These are phyloP conservation scores for Malassezia japonica DNA, from an alignment of 1,284 basidiomycete species.

Conservation along the genomic window DNA sequence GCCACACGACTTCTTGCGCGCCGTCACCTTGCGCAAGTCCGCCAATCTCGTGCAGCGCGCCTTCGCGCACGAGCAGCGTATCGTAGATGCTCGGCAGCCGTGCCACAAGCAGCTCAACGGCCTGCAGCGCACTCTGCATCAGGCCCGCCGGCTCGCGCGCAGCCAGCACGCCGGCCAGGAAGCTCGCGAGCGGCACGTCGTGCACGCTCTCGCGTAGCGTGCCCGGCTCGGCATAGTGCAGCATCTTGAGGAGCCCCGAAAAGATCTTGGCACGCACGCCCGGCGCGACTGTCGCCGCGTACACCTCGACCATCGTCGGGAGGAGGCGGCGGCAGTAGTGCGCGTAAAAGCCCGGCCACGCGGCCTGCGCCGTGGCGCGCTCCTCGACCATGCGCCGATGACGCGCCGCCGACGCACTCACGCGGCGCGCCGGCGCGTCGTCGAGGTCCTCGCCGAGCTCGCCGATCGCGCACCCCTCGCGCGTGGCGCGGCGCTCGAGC, in stretches of 20 bases:
- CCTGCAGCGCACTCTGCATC: conserved; percentile 38
- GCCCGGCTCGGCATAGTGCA: conserved; percentile 37
- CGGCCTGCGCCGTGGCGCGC: conserved; percentile 33
- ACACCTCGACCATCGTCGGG: conserved; percentile 41
- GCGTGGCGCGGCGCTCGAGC: conserved; percentile 4
- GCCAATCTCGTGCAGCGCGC: conserved; percentile 43
- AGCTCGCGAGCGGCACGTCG: conserved; percentile 42
- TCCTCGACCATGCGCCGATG: conserved; percentile 29
- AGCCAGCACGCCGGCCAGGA: conserved; percentile 38
- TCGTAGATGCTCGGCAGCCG: conserved; percentile 38
- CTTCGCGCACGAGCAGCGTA: conserved; percentile 35
- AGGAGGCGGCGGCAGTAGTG: conserved; percentile 41
- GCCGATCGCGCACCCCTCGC: conserved; percentile 17
- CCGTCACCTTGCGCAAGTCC: conserved; percentile 31
- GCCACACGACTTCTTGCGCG: conserved; percentile 15
- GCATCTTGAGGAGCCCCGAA: conserved; percentile 37
- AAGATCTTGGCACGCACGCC: conserved; percentile 35
- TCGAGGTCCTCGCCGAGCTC: not conserved
- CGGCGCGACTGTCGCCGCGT: conserved; percentile 38
- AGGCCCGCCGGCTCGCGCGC: conserved; percentile 29
- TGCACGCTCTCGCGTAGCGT: conserved; percentile 29
- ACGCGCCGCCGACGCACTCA: not conserved
- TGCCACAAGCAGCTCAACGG: conserved; percentile 40
- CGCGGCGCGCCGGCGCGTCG: conserved; percentile 5
- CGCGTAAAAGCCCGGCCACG: conserved; percentile 30